Conservation (phyloP, 371 early-diverging fungal species). For the Mortierella sp. region DNA sequence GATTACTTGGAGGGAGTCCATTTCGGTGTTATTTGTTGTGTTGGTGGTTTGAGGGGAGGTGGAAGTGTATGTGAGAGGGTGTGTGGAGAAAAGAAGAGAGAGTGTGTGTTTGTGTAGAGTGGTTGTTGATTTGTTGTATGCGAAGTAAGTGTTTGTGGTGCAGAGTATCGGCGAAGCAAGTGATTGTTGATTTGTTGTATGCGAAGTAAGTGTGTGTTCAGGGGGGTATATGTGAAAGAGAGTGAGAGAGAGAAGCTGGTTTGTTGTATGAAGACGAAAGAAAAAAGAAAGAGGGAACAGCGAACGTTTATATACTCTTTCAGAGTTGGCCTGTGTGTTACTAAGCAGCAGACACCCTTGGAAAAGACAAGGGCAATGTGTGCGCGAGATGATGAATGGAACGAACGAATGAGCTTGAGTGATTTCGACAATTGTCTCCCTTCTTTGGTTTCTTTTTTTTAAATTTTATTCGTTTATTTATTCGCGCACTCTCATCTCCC, state of each 20-base stretch:
- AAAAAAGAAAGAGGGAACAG: neutral
- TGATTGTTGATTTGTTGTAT: neutral
- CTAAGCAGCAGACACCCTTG: neutral
- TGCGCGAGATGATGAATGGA: neutral
- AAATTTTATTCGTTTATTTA: neutral
- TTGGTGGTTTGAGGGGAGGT: neutral
- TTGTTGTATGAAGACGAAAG: neutral
- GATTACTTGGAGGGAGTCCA: constrained; percentile 34
- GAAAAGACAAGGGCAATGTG: neutral
- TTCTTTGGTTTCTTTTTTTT: constrained; percentile 3
- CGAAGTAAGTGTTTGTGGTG: neutral
- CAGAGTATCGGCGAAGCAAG: neutral
- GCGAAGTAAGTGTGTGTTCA: neutral
- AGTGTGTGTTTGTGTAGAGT: constrained; percentile 13
- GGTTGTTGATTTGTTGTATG: neutral
- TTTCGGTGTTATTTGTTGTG: neutral
- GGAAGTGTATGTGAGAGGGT: neutral
- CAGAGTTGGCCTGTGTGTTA: neutral
- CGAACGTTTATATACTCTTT: constrained; percentile 7
- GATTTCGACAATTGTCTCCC: neutral
- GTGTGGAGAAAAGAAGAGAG: neutral
- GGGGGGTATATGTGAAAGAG: no score
- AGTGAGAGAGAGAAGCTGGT: neutral
- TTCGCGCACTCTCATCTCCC: neutral
- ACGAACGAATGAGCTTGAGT: neutral